Evolutionary conservation across 352 stramenopile genomes (phyloP), one percentile per base, ranked within the genome.

Genomic region (Phytophthora hybrid): DNA sequence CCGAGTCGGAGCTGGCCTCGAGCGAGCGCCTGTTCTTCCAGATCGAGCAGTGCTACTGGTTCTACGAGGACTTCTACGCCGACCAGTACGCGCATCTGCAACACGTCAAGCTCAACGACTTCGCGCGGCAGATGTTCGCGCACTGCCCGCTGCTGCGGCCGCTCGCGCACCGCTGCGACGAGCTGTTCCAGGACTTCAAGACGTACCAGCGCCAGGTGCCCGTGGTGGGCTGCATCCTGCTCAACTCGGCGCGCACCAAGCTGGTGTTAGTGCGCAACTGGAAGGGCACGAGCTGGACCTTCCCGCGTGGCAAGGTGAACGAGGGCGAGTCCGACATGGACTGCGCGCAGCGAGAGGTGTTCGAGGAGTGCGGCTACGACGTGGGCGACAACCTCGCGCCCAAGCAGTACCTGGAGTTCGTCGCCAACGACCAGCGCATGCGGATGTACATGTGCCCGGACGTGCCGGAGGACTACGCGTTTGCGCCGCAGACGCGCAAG

Each of bases 21-120:
- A 93, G 87, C 66, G 92, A 98, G 79, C 93, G 95, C n/a, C 95
- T 99, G 23, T 99, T 99, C 81, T 98, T 99, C 82, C 96, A 99
- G 83, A 94, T 99, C 65, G 96, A 99, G 81, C 96, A 99, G 82
- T 98, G 94, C 66, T 98, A 95, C 75, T 99, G 96, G 96, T 99
- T 98, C 82, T 99, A 99, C 81, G 95, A 98, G 74, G 96, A 99
- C 79, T 98, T 98, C 74, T 97, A 98, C 76, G 97, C 94, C 71
- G 96, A 99, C 79, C 80, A 89, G 58, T 82, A 93, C 56, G 78
- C 83, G 59, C 78, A 90, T 71, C 68, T 98, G 60, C 92, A 93
- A 62, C 85, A 98, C 53, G 92, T 98, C 67, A 97, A 97, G 73
- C 76, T 98, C n/a, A 95, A 98, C 71, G 91, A 97, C 59, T 99